Conservation (phyloP, 257 asterid species). For the Nicotiana tomentosiformis region DNA sequence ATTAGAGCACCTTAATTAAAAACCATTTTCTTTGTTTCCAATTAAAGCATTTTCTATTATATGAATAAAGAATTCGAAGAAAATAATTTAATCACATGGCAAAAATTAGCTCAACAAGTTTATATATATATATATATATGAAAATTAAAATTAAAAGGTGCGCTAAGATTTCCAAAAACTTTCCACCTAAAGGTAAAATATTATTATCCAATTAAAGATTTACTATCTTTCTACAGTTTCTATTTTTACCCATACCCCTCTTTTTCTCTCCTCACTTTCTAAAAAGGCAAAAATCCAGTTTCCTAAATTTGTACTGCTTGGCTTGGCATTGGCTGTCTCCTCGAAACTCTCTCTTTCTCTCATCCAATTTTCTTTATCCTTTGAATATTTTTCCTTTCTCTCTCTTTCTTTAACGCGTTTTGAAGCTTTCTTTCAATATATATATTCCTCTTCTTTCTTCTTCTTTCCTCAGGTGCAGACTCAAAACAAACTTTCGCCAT, state of each 20-base stretch:
- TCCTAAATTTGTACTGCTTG: background rate
- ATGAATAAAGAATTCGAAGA: background rate
- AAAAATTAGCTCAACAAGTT: background rate
- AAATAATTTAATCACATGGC: background rate
- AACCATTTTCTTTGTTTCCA: no score
- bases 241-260: background rate
- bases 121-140: no score
- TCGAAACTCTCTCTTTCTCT: background rate
- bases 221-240: background rate
- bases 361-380: background rate
- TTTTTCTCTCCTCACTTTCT: background rate
- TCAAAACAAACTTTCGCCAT: background rate
- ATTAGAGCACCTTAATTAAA: no score
- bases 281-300: background rate
- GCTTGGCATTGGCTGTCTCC: constrained; percentile 1
- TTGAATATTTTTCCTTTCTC: background rate
- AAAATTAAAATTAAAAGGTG: background rate
- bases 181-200: background rate
- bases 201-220: background rate
- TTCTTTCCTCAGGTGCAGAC: background rate
- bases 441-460: background rate
- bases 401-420: background rate
- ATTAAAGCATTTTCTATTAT: background rate
- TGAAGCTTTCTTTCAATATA: background rate
- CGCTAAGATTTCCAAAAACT: no score